Conservation (phyloP, 106 monocot species). For the Chionographis japonica region DNA sequence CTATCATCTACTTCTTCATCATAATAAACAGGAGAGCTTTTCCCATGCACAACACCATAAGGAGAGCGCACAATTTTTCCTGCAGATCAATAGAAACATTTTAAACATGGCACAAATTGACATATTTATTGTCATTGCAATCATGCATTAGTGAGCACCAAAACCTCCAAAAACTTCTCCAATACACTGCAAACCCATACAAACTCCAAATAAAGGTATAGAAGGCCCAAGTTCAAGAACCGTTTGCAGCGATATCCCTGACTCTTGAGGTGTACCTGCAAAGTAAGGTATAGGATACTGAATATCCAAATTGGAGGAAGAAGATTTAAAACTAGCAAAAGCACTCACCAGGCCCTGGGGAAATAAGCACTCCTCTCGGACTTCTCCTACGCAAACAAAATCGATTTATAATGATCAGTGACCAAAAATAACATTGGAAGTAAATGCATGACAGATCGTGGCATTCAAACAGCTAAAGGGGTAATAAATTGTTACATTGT, state of each 20-base stretch:
- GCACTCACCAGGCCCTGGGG: conserved; percentile 85
- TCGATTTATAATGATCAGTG: background rate
- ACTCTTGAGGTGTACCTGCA: conserved; percentile 82
- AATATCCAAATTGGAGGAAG: background rate
- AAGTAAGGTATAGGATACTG: background rate
- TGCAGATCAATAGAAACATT: conserved; percentile 22
- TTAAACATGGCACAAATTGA: background rate
- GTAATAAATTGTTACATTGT: background rate
- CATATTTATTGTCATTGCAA: background rate
- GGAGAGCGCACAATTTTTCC: conserved; percentile 96
- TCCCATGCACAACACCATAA: conserved; percentile 88
- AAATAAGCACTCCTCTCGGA: conserved; percentile 87
- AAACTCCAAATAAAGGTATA: conserved; percentile 91
- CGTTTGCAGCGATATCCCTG: conserved; percentile 91
- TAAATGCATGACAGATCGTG: background rate
- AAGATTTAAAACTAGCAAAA: conserved; percentile 9
- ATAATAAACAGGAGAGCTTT: conserved; percentile 72
- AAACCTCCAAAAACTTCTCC: conserved; percentile 98
- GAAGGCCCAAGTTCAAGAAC: conserved; percentile 88
- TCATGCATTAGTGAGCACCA: conserved; percentile 3
- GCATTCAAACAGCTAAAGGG: too few relatives aligned
- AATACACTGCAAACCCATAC: conserved; percentile 98
- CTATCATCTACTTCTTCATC: conserved; percentile 66
- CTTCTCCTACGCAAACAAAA: conserved; percentile 43
- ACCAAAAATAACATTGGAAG: background rate